phyloP scores from a whole-genome alignment of 225 moss, liverwort and hornwort genomes.

The Pseudisothecium myosuroides region DNA sequence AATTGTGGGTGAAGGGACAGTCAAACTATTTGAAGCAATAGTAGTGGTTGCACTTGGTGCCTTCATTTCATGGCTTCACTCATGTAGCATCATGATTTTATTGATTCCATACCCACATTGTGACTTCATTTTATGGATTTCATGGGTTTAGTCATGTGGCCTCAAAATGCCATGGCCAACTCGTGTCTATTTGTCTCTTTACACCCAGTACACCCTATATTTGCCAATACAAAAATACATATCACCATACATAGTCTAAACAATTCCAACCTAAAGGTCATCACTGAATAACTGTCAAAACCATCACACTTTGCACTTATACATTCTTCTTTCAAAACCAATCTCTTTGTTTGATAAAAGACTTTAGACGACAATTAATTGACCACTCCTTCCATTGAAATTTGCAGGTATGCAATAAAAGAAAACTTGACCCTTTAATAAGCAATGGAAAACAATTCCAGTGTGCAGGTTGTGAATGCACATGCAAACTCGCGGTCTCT shows the following conservation, averaged over 20 bases:
- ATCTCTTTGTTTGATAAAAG: neutral
- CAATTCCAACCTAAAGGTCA: neutral
- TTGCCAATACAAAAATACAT: neutral
- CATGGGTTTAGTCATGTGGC: rapidly evolving
- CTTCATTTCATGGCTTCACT: neutral
- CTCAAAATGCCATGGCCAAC: neutral
- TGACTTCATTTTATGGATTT: too few species aligned
- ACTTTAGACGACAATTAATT: too few species aligned
- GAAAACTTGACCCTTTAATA: too few species aligned
- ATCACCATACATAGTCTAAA: neutral
- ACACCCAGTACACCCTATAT: neutral
- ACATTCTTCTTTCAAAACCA: neutral
- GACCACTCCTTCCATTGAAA: neutral
- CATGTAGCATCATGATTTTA: too few species aligned
- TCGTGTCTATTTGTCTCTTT: neutral
- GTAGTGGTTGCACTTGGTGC: neutral
- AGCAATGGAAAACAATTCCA: neutral
- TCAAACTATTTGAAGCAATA: neutral
- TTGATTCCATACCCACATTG: too few species aligned
- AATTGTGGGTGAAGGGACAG: neutral
- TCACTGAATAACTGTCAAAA: neutral
- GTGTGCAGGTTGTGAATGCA: neutral
- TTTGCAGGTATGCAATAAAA: neutral
- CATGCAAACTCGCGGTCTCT: too few species aligned
- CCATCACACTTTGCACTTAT: neutral